A percentile compares a stretch with the other conserved stretches of the same genome.
Evolutionary conservation across 805 yeast species (phyloP).

Genomic region (Candida hispaniensis): DNA sequence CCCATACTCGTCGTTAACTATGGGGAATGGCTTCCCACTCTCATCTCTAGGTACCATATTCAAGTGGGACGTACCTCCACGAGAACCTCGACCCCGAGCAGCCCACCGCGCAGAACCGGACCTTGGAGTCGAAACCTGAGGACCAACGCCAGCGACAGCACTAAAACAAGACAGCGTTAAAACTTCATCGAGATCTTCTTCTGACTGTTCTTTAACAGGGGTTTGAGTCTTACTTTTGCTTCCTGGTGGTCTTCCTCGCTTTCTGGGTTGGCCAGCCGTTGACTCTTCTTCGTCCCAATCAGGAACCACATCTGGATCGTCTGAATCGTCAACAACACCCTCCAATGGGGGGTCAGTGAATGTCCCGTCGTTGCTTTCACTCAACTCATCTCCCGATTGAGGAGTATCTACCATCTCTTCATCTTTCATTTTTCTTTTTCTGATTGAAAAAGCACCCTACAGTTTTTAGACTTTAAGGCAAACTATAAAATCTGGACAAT

Average conservation of each 20-base stretch:
- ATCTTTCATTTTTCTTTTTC: too few relatives aligned
- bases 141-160: constrained; percentile 16
- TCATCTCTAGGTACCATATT: constrained; percentile 43
- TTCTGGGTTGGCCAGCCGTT: constrained; percentile 20
- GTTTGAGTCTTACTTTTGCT: constrained; percentile 24
- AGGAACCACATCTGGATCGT: constrained; percentile 19
- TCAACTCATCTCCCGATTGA: too few relatives aligned
- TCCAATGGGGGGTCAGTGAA: too few relatives aligned
- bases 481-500: too few relatives aligned
- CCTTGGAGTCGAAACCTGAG: constrained; percentile 19
- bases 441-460: too few relatives aligned
- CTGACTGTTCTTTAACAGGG: constrained; percentile 19
- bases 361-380: too few relatives aligned
- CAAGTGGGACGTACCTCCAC: constrained; percentile 18
- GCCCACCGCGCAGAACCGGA: constrained; percentile 18
- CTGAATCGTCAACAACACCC: constrained; percentile 21
- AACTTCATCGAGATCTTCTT: constrained; percentile 19
- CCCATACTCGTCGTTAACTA: constrained; percentile 66
- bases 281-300: constrained; percentile 24
- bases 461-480: too few relatives aligned
- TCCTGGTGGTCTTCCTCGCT: constrained; percentile 31
- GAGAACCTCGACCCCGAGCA: constrained; percentile 20
- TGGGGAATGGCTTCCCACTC: constrained; percentile 53
- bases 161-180: constrained; percentile 19
- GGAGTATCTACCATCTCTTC: too few relatives aligned